phyloP scores from a whole-genome alignment of 2,329 filamentous ascomycete species.

The Beauveria rudraprayagi region DNA sequence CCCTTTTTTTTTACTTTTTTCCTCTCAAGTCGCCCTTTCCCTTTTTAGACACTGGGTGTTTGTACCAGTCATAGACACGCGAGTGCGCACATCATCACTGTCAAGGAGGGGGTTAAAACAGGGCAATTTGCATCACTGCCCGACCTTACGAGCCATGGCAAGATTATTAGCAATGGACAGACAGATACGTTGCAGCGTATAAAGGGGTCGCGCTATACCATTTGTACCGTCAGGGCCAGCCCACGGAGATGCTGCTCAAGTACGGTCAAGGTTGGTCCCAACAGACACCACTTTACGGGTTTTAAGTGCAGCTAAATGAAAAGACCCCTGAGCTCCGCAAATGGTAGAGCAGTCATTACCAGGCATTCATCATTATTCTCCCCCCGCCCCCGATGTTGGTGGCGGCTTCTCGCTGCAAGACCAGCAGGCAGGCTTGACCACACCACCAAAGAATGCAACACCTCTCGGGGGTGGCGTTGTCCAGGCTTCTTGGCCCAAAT shows the following conservation, averaged over 20 bases:
- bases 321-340: not conserved
- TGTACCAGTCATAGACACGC: too few species aligned
- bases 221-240: not conserved
- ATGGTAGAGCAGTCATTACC: not conserved
- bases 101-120: too few species aligned
- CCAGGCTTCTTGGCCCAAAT: conserved; percentile 4
- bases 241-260: conserved; percentile 3
- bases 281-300: too few species aligned
- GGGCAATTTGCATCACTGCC: not conserved
- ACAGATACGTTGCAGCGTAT: not conserved
- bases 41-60: not conserved
- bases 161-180: not conserved
- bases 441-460: not conserved
- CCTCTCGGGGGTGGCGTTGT: conserved; percentile 5
- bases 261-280: conserved; percentile 1
- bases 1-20: not conserved
- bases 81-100: too few species aligned
- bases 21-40: not conserved
- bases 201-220: not conserved
- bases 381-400: not conserved
- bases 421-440: not conserved
- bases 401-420: not conserved
- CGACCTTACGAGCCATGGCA: not conserved
- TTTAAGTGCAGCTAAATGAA: too few species aligned
- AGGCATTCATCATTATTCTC: not conserved